These are phyloP conservation scores for Leccinum barrowsii DNA, from an alignment of 768 basidiomycete species.

Conservation along the genomic window DNA sequence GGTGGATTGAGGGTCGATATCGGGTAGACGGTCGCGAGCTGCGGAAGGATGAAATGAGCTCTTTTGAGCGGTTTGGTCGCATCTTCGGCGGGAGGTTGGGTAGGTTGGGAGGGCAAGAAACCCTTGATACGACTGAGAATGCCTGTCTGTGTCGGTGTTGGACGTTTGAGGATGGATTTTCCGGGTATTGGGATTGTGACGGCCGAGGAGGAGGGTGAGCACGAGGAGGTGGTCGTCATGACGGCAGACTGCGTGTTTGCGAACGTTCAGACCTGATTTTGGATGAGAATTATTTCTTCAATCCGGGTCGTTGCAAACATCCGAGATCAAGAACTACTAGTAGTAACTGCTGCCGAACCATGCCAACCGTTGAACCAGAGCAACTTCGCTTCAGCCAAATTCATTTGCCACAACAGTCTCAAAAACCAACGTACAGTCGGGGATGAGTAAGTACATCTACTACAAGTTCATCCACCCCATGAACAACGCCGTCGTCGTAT, in stretches of 20 bases:
- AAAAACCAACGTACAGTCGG: too few species aligned
- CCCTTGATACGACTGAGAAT: constrained; percentile 70
- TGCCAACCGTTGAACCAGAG: too few species aligned
- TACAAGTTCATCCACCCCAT: too few species aligned
- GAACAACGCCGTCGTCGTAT: neutral
- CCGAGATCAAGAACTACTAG: too few species aligned
- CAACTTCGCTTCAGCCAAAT: too few species aligned
- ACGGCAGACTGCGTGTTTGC: neutral
- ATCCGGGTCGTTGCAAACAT: too few species aligned
- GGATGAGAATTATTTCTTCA: neutral
- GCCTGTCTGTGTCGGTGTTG: constrained; percentile 63
- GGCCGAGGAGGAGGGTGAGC: constrained; percentile 73
- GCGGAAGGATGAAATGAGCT: constrained; percentile 88
- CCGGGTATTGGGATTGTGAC: constrained; percentile 78
- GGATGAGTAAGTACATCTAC: too few species aligned
- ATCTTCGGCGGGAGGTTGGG: constrained; percentile 33
- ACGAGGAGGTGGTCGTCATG: constrained; percentile 38
- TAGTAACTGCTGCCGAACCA: too few species aligned
- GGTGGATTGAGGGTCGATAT: constrained; percentile 86
- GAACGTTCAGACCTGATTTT: neutral
- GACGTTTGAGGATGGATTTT: constrained; percentile 77
- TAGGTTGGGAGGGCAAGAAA: constrained; percentile 61
- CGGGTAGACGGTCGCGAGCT: constrained; percentile 85
- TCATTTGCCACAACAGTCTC: too few species aligned
- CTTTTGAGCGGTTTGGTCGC: constrained; percentile 67